Evolutionary conservation across 1,139 yeast species (phyloP).

Genomic region (Meyerozyma sp.): DNA sequence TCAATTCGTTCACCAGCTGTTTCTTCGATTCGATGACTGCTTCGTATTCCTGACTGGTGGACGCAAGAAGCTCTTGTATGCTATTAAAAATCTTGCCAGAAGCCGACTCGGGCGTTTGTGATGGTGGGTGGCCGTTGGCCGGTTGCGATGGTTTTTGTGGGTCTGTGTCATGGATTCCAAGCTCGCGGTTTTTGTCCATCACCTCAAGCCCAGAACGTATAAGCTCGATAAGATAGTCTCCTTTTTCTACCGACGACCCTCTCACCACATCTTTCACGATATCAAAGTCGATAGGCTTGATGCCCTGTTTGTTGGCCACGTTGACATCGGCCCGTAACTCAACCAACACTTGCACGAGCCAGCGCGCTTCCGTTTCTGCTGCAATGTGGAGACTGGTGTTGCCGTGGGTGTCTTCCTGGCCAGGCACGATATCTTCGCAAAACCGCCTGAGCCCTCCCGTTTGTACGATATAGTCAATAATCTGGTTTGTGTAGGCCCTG

Average conservation of each 20-base stretch:
- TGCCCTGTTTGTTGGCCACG: conserved; percentile 76
- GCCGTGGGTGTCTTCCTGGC: conserved; percentile 68
- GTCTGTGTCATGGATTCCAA: background rate
- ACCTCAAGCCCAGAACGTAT: conserved; percentile 1
- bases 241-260: conserved; percentile 33
- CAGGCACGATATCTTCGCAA: conserved; percentile 5
- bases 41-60: conserved; percentile 39
- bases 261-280: conserved; percentile 52
- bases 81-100: conserved; percentile 35
- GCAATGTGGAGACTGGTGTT: conserved; percentile 89
- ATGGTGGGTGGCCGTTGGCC: background rate
- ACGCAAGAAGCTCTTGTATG: conserved; percentile 35
- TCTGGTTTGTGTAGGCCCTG: background rate
- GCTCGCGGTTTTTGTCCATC: conserved; percentile 4
- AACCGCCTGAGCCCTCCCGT: background rate
- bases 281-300: conserved; percentile 84
- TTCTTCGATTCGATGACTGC: conserved; percentile 31
- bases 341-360: conserved; percentile 73
- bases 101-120: conserved; percentile 2
- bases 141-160: background rate
- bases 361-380: conserved; percentile 77
- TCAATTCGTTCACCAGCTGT: conserved; percentile 31
- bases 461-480: background rate
- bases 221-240: conserved; percentile 8
- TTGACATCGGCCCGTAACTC: conserved; percentile 84